Evolutionary conservation across 106 monocot species (phyloP), one percentile per base, ranked within the genome.

Genomic region (Apostasia ramifera): DNA sequence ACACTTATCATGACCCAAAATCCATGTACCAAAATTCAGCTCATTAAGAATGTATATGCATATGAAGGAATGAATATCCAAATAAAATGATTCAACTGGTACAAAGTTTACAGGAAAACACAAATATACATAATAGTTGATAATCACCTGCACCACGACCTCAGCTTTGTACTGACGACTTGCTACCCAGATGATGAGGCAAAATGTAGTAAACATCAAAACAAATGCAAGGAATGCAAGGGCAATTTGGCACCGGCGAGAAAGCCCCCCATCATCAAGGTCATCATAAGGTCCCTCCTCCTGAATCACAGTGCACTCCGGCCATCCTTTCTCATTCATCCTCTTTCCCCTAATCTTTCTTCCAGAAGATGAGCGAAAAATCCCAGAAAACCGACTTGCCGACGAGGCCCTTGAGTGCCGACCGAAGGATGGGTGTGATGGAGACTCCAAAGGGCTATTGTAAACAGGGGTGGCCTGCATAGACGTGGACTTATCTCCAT

Each of bases 401-500:
- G 97, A 92, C 5, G 95, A 95, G 72, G 84, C 70, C 60, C 92
- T 77, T 14, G 94, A 90, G 78, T 94, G 94, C 44, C 84, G 84
- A 45, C 93, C 89, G 47, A 66, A 76, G 10, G 83, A 88, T 48
- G 88, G 88, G 68, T 88, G 88, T 0, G 84, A 78, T 4, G 88
- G 88, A 3, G 88, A 84, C 40, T 88, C 88, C 84, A 82, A 81
- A 1, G 88, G 88, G 79, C 88, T 94, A 57, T 84, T 87, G 74
- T 72, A 85, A 3, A 94, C 84, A 1, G 94, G 90, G 0, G 94
- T 94, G 15, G 86, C 87, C 70, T 87, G 91, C 83, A 85, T 88
- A 7, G 94, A 74, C 1, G 94, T 88, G 1, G 90, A 87, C 73
- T 94, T 94, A 55, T 85, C 88, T 43, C 82, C 94, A 71, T 94